Base-by-base conservation (phyloP, 306 rosid genomes). In the Gastrolobium villosum region DNA sequence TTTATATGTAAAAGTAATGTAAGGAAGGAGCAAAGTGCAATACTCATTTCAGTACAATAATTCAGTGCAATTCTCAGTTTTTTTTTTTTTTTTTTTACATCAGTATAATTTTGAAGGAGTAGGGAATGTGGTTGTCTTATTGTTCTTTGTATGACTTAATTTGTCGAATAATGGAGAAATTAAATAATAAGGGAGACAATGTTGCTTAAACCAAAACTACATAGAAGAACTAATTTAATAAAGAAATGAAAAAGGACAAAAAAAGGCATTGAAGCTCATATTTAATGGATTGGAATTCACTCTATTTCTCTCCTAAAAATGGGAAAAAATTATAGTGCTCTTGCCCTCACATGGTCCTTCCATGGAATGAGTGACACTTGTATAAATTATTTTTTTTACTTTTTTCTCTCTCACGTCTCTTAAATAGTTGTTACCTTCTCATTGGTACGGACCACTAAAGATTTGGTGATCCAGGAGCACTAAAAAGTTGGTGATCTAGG, bases 191-290 rank as follows among this genome's bases (percentile, higher is more conserved):
- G 10, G 34, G 66, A 20, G 50, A 20, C 36, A 20, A 60, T 39
- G 32, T 40, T 65, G 52, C 70, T 65, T 26, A 35, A 37, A 15
- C 49, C 35, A 39, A 61, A 37, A 61, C 32, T 35, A 65, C 41
- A 30, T 65, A 28, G 53, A 65, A 41, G 52, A 20, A 65, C 34
- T 26, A 65, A 65, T 20, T 41, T 9, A 20, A 40, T 15, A 40
- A 65, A 20, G 37, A 8, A 11, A 59, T 2, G 3, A 2, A 10
- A 28, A 10, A 20, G 28, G 32, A 56, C 37, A 56, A 32, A 20
- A 20, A 60, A 49, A 60, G 11, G 41, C 41, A 59, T 9, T 59
- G 70, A 15, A 64, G 34, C 34, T 40, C 31, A 39, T 15, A 43
- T 64, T 64, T 40, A 39, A 14, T 7, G 35, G 36, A 14, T 56